Evolutionary conservation across 345 rosid species (phyloP).

Genomic region (Sonneratia alba): DNA sequence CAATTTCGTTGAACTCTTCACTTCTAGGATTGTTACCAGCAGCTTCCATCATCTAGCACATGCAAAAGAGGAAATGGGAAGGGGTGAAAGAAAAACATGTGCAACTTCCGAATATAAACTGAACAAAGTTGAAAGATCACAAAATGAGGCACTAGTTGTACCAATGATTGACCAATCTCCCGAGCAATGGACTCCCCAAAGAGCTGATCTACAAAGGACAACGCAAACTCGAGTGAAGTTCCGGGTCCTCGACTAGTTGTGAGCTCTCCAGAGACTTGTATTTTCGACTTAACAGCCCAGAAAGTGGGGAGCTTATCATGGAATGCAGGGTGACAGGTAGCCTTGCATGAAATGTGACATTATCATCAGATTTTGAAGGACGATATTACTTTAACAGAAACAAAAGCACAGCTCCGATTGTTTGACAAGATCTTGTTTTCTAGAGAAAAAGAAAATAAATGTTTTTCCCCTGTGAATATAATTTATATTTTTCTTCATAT

Average conservation of each 20-base stretch:
- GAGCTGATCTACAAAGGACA: conserved; percentile 71
- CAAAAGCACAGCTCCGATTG: background rate
- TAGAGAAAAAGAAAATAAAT: background rate
- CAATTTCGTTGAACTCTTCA: conserved; percentile 66
- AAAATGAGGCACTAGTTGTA: conserved; percentile 10
- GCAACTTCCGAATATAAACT: background rate
- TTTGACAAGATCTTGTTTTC: background rate
- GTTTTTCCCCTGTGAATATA: background rate
- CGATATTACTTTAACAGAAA: background rate
- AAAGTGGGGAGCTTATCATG: conserved; percentile 69
- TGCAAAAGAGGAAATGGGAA: background rate
- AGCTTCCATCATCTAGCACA: conserved; percentile 41
- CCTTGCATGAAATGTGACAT: conserved; percentile 56
- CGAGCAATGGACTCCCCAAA: conserved; percentile 64
- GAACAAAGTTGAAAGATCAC: background rate
- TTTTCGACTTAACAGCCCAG: conserved; percentile 85
- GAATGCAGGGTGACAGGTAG: conserved; percentile 88
- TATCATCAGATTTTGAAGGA: conserved; percentile 22
- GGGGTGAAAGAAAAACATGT: background rate
- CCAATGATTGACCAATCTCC: conserved; percentile 56
- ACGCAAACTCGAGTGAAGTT: conserved; percentile 74
- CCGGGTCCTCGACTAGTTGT: conserved; percentile 97
- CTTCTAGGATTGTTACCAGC: conserved; percentile 31
- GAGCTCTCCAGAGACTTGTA: conserved; percentile 79
- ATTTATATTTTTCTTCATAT: background rate